Evolutionary conservation across 2,329 filamentous ascomycete species (phyloP), one percentile per base, ranked within the genome.

Genomic region (Alternaria panax): DNA sequence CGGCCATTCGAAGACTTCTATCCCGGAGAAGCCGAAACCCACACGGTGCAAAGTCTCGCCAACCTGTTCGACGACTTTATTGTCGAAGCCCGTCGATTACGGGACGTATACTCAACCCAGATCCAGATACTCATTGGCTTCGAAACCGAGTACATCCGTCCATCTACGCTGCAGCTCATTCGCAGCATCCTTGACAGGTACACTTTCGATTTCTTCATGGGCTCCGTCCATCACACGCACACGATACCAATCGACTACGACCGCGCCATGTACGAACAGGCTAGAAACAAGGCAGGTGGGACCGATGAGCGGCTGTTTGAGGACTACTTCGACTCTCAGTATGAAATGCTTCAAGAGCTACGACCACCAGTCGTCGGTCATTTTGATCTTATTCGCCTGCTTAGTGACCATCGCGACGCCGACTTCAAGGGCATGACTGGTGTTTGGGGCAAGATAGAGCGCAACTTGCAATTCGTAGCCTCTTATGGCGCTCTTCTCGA

Each of bases 171-270:
- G 68, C 78, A 77, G 0, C 80, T 90, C 46, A 88, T 96, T 59
- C 73, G 80, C 32, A 68, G 77, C 11, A 84, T 92, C 3, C 80
- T 89, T 22, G 74, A 83, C 7, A 83, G 86, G 62, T 85, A 92
- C 38, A 79, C 80, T 9, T 85, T 96, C 62, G 94, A 98, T 80
- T 92, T 96, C 80, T 97, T 97, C 81, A 85, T 99, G 73, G 95
- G 95, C 58, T 96, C 92, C 1, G 85, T 98, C 48, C 95, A 99
- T 80, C 95, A 99, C 78, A 91, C 93, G 7, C 87, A 92, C 72
- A 88, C 88, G 16, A 83, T 94, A 42, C 93, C 95, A 7, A 97
- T 99, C 72, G 95, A 99, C 81, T 97, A 91, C 75, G 90, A 96
- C 79, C 79, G 78, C 6, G 80, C 81, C 0, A 84, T 86, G 75